These are phyloP conservation scores for Phytophthora boehmeriae DNA, from an alignment of 352 stramenopile genomes.

Conservation along the genomic window DNA sequence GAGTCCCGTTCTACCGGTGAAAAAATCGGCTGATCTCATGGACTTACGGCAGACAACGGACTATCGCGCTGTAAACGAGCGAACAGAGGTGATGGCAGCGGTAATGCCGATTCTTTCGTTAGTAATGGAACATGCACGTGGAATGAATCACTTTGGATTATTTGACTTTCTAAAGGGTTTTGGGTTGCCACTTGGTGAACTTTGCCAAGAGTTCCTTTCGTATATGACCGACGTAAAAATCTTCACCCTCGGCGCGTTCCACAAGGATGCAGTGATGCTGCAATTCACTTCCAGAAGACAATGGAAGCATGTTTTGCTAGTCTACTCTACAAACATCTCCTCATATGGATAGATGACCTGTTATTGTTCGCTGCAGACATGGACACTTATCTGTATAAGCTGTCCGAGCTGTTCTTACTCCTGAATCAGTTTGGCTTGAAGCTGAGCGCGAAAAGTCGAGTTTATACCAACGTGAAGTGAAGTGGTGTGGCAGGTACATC, in stretches of 20 bases:
- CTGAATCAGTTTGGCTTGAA: slow-evolving; percentile 26
- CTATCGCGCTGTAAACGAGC: background rate
- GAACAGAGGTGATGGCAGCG: background rate
- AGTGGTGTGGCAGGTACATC: slow-evolving; percentile 16
- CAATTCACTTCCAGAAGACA: slow-evolving; percentile 9
- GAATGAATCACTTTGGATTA: too few species aligned
- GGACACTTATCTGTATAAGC: slow-evolving; percentile 20
- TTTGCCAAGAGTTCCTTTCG: too few species aligned
- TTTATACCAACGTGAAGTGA: slow-evolving; percentile 25
- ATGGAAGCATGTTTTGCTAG: slow-evolving; percentile 9
- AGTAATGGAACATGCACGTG: background rate
- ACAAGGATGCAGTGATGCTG: too few species aligned
- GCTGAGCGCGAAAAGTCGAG: slow-evolving; percentile 26
- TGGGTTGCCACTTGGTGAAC: too few species aligned
- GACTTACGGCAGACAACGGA: background rate
- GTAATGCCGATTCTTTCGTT: background rate
- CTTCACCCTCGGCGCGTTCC: too few species aligned
- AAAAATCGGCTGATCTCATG: background rate
- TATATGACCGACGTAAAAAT: too few species aligned
- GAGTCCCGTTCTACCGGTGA: background rate
- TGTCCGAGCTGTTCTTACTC: slow-evolving; percentile 24
- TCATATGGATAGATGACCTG: too few species aligned
- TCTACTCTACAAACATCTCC: slow-evolving; percentile 12
- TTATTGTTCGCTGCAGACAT: too few species aligned
- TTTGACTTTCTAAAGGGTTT: too few species aligned